Conservation (phyloP, 768 basidiomycete species). For the Kwoniella sp. region DNA sequence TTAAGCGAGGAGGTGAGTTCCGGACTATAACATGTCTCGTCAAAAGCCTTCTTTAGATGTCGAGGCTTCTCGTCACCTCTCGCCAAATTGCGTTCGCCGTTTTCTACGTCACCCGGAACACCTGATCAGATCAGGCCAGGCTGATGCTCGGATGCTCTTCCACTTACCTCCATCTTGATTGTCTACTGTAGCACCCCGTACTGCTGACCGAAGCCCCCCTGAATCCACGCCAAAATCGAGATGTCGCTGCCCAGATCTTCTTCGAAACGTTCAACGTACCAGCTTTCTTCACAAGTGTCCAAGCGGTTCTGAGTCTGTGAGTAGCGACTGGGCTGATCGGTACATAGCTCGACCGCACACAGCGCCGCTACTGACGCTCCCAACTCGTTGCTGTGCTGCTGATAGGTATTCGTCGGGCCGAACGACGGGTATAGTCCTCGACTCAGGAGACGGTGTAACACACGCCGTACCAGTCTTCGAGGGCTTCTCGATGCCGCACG, state of each 20-base stretch:
- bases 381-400: too few species aligned
- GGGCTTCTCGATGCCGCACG: conserved; percentile 98
- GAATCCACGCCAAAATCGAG: conserved; percentile 94
- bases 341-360: too few species aligned
- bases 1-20: conserved; percentile 86
- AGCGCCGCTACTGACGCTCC: too few species aligned
- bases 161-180: too few species aligned
- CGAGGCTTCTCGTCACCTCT: too few species aligned
- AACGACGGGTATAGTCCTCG: conserved; percentile 98
- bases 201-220: conserved; percentile 95
- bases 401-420: conserved; percentile 93
- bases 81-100: too few species aligned
- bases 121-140: neutral
- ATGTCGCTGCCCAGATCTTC: conserved; percentile 96
- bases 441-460: conserved; percentile 98
- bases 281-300: conserved; percentile 92
- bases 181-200: conserved; percentile 87
- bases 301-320: conserved; percentile 93
- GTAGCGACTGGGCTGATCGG: too few species aligned
- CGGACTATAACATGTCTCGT: too few species aligned
- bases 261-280: conserved; percentile 99
- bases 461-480: conserved; percentile 99
- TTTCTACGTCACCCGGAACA: too few species aligned
- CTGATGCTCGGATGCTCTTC: neutral
- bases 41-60: too few species aligned